These are phyloP conservation scores for Rhizomucor pusillus DNA, from an alignment of 371 early-diverging fungal species.

Conservation along the genomic window DNA sequence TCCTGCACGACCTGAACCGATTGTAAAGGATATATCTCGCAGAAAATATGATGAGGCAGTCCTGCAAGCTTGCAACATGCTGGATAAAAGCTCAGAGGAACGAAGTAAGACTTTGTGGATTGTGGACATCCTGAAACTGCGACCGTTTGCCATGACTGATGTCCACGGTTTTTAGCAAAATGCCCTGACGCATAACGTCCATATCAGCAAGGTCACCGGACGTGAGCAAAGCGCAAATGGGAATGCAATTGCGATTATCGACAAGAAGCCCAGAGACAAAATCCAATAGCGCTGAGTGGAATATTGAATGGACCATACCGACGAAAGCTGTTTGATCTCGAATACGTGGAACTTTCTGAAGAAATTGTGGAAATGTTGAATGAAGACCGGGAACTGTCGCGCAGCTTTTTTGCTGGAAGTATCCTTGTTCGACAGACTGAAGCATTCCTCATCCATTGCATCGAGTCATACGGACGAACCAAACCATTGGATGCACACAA, in stretches of 20 bases:
- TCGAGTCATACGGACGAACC: constrained; percentile 1
- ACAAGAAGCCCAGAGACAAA: neutral
- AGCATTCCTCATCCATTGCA: neutral
- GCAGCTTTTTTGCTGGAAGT: neutral
- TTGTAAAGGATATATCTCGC: neutral
- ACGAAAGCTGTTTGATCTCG: neutral
- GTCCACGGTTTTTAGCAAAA: neutral
- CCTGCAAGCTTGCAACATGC: neutral
- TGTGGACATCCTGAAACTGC: neutral
- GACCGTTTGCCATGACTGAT: neutral
- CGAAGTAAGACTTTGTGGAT: neutral
- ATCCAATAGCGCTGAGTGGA: neutral
- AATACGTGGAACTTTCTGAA: neutral
- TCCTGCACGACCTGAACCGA: neutral
- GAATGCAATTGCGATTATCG: neutral
- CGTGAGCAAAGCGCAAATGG: neutral
- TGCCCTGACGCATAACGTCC: neutral
- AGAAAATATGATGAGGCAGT: neutral
- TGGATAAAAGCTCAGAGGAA: neutral
- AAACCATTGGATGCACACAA: neutral
- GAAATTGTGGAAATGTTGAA: neutral
- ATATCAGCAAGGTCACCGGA: neutral
- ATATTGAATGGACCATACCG: neutral
- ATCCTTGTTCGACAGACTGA: neutral
- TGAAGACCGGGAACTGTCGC: neutral